Percentiles rank a stretch among this genome's conserved stretches.
Evolutionary conservation across 768 basidiomycete genomes (phyloP).

Genomic region (Trametes maxima): DNA sequence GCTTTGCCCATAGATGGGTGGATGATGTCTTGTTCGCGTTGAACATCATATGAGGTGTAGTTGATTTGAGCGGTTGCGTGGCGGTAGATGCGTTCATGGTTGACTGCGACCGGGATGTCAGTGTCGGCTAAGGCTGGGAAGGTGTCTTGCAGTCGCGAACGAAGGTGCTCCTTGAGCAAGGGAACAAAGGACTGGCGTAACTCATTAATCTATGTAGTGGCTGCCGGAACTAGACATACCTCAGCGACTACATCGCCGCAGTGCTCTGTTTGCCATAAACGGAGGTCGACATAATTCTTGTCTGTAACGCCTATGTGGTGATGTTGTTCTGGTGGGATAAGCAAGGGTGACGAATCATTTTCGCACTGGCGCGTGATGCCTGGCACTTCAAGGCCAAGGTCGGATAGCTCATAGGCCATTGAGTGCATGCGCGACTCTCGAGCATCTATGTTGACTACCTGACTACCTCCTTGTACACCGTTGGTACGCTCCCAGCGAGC

Average conservation of each 20-base stretch:
- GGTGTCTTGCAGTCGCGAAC: conserved; percentile 14
- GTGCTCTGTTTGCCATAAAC: conserved; percentile 3
- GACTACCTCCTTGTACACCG: conserved; percentile 21
- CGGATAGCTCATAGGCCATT: not conserved
- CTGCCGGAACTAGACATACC: conserved; percentile 4
- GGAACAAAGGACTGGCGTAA: conserved; percentile 23
- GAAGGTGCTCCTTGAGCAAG: conserved; percentile 28
- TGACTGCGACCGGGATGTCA: conserved; percentile 11
- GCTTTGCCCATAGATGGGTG: conserved; percentile 6
- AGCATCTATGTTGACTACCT: conserved; percentile 30
- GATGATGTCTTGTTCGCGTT: conserved; percentile 23
- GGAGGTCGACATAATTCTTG: conserved; percentile 2
- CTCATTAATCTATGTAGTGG: too few species aligned
- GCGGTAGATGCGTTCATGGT: conserved; percentile 22
- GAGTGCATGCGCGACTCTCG: conserved; percentile 11
- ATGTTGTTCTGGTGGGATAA: not conserved
- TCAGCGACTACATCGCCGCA: conserved; percentile 21
- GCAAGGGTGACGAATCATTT: not conserved
- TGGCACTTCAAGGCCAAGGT: not conserved
- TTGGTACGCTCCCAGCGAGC: conserved; percentile 31
- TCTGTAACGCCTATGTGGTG: not conserved
- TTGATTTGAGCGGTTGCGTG: conserved; percentile 27
- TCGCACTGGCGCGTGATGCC: not conserved
- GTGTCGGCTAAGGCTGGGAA: conserved; percentile 17
- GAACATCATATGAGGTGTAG: conserved; percentile 28